phyloP scores from a whole-genome alignment of 768 basidiomycete genomes.

The Boletus speciosus region DNA sequence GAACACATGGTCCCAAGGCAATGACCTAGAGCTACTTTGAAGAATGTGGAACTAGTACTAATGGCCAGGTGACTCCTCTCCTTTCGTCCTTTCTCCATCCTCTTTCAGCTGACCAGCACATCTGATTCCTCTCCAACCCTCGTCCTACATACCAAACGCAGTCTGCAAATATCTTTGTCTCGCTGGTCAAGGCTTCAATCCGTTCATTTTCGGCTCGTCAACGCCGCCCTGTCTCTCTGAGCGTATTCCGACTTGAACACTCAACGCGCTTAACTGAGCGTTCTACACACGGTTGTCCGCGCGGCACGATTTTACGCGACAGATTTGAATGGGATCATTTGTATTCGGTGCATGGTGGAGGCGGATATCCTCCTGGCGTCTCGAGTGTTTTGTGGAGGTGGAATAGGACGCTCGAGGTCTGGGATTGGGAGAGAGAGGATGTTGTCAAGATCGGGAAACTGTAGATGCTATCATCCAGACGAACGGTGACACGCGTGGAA shows the following conservation, averaged over 20 bases:
- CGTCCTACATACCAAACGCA: too few species aligned
- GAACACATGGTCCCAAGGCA: too few species aligned
- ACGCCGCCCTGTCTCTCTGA: conserved; percentile 62
- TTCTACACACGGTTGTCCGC: conserved; percentile 59
- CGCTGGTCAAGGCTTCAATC: conserved; percentile 46
- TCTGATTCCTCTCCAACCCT: conserved; percentile 36
- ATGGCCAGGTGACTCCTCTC: conserved; percentile 21
- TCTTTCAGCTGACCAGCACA: not conserved
- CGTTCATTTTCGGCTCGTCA: conserved; percentile 57
- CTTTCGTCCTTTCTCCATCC: too few species aligned
- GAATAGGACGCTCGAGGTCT: conserved; percentile 39
- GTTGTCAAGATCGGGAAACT: not conserved
- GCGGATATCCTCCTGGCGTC: conserved; percentile 61
- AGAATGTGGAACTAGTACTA: too few species aligned
- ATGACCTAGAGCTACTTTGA: too few species aligned
- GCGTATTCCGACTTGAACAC: conserved; percentile 67
- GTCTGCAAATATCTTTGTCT: conserved; percentile 4
- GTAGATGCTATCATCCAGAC: not conserved
- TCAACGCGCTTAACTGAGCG: conserved; percentile 65
- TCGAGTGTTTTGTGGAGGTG: conserved; percentile 55
- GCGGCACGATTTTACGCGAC: conserved; percentile 46
- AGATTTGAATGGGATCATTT: conserved; percentile 59
- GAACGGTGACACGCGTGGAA: too few species aligned
- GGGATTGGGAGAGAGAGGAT: conserved; percentile 24
- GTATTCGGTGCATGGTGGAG: conserved; percentile 68